Evolutionary conservation across 2,329 filamentous ascomycete genomes (phyloP).

Genomic region (Ophiognomonia clavigignenti-juglandacearum): DNA sequence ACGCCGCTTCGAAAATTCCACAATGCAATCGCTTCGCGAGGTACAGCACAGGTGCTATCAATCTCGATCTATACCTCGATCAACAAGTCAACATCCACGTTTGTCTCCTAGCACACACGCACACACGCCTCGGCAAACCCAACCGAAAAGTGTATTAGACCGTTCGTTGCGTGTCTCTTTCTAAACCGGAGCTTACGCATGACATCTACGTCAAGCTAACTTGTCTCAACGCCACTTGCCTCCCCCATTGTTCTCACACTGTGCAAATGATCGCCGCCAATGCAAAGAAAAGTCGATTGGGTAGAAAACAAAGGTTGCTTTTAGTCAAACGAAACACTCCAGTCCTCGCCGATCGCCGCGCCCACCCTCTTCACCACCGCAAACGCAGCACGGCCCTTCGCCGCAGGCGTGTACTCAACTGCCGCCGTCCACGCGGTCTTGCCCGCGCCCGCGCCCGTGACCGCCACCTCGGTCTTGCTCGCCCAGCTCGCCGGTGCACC

Average conservation of each 20-base stretch:
- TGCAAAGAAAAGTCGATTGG: too few species aligned
- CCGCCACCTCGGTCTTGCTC: constrained; percentile 53
- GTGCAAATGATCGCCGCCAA: not conserved
- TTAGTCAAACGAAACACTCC: constrained; percentile 37
- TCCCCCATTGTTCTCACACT: not conserved
- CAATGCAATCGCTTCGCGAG: too few species aligned
- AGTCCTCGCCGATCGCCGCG: constrained; percentile 49
- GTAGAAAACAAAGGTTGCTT: too few species aligned
- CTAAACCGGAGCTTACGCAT: not conserved
- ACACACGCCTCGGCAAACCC: too few species aligned
- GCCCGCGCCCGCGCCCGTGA: constrained; percentile 44
- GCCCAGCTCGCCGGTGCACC: constrained; percentile 73
- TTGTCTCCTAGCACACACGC: not conserved
- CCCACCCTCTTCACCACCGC: constrained; percentile 48
- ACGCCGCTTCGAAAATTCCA: too few species aligned
- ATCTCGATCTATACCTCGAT: too few species aligned
- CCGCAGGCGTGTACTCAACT: constrained; percentile 53
- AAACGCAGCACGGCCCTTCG: constrained; percentile 43
- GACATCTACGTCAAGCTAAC: not conserved
- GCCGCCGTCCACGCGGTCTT: constrained; percentile 52
- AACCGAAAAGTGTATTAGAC: constrained; percentile 1
- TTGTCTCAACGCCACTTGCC: not conserved
- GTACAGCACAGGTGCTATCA: too few species aligned
- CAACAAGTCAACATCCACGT: too few species aligned
- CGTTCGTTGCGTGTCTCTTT: too few species aligned